Conservation (phyloP, 1,139 yeast genomes). For the Geotrichum europaeum region DNA sequence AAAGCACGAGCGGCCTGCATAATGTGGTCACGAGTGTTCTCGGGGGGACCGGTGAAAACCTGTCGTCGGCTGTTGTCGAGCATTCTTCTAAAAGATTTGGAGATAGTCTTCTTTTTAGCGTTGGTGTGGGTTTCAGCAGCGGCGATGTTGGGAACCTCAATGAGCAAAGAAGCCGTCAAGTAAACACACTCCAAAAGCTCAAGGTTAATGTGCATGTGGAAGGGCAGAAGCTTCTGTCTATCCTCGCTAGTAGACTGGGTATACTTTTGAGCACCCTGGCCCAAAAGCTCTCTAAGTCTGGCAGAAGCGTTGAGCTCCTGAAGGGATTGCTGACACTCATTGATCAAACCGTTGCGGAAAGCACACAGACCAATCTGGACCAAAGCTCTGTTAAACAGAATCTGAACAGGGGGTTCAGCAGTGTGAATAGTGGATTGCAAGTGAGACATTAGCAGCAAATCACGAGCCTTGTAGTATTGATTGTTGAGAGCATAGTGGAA, state of each 20-base stretch:
- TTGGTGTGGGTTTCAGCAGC: conserved; percentile 45
- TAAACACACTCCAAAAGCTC: conserved; percentile 93
- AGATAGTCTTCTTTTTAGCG: conserved; percentile 59
- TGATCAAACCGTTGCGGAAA: conserved; percentile 80
- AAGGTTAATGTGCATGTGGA: conserved; percentile 96
- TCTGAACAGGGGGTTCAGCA: conserved; percentile 82
- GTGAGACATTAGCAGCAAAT: conserved; percentile 78
- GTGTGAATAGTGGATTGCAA: conserved; percentile 75
- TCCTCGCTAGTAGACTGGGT: conserved; percentile 46
- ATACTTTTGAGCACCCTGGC: conserved; percentile 81
- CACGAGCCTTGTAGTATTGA: conserved; percentile 78
- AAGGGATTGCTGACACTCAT: conserved; percentile 81
- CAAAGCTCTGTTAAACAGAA: conserved; percentile 87
- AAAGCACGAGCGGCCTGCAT: conserved; percentile 90
- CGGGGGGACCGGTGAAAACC: conserved; percentile 96
- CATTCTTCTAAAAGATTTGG: conserved; percentile 85
- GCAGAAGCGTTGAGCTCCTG: conserved; percentile 85
- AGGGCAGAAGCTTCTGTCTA: conserved; percentile 84
- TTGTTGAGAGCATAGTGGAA: conserved; percentile 89
- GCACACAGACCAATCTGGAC: conserved; percentile 96
- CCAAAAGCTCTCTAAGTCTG: conserved; percentile 85
- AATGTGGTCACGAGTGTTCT: conserved; percentile 88
- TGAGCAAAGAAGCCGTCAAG: conserved; percentile 81
- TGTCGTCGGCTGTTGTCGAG: conserved; percentile 93
- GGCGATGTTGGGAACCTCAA: conserved; percentile 87